Percentiles rank a stretch among this genome's conserved stretches.
phyloP scores from a whole-genome alignment of 2,329 filamentous ascomycete species.

The Cadophora malorum region DNA sequence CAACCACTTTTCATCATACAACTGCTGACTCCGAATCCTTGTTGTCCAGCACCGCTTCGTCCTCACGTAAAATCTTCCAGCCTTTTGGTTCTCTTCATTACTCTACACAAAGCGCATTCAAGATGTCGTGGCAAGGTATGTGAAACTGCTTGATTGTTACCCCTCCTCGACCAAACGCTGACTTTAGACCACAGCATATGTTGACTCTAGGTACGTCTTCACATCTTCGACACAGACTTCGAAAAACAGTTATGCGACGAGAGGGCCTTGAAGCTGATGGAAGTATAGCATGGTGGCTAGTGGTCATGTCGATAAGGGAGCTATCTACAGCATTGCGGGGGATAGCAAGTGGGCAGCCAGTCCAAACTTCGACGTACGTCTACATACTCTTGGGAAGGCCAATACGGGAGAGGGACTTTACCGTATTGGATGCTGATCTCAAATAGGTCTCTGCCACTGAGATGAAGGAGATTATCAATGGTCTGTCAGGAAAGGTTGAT shows the following conservation, averaged over 20 bases:
- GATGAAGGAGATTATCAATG: conserved; percentile 62
- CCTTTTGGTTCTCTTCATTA: conserved; percentile 20
- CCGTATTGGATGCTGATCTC: conserved; percentile 27
- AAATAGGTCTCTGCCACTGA: conserved; percentile 63
- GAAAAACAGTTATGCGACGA: neutral
- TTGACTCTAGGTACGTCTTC: conserved; percentile 62
- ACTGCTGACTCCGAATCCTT: conserved; percentile 22
- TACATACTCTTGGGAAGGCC: neutral
- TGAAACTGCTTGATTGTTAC: conserved; percentile 39
- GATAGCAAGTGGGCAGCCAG: conserved; percentile 81
- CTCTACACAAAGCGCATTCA: conserved; percentile 42
- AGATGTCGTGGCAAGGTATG: conserved; percentile 79
- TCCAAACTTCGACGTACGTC: conserved; percentile 61
- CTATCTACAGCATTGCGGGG: conserved; percentile 82
- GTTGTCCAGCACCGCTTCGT: conserved; percentile 17
- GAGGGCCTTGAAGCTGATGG: conserved; percentile 34
- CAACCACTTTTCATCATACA: conserved; percentile 31
- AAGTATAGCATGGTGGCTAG: conserved; percentile 74
- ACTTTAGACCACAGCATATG: conserved; percentile 56
- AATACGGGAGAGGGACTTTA: neutral
- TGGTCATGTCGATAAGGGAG: conserved; percentile 81
- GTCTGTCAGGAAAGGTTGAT: conserved; percentile 58
- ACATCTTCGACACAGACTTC: conserved; percentile 40
- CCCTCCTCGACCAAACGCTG: conserved; percentile 39
- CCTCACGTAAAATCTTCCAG: conserved; percentile 12